A percentile compares a stretch with the other conserved stretches of the same genome.
Conservation (phyloP, 306 rosid genomes). For the Cicer chorassanicum region DNA sequence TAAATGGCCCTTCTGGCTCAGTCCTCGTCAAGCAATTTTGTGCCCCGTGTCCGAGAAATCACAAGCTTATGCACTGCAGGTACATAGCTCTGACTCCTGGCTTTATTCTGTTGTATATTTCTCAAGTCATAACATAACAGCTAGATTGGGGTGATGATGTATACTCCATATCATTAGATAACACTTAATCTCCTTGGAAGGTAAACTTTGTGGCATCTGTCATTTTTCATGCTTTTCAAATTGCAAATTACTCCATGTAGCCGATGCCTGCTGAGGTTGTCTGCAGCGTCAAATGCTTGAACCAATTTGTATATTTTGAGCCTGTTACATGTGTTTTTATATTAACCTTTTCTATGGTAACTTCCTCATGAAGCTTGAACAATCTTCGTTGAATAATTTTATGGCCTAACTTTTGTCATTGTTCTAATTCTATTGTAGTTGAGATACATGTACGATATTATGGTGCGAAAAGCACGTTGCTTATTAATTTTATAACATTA, state of each 20-base stretch:
- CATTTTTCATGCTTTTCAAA: neutral
- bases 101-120: slow-evolving; percentile 12
- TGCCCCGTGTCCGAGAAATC: slow-evolving; percentile 92
- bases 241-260: neutral
- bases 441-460: slow-evolving; percentile 18
- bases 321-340: slow-evolving; percentile 3
- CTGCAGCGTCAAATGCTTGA: slow-evolving; percentile 12
- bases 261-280: slow-evolving; percentile 17
- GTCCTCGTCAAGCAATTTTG: slow-evolving; percentile 92
- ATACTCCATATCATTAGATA: neutral
- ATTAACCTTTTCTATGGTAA: slow-evolving; percentile 7
- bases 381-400: slow-evolving; percentile 17
- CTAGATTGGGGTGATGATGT: slow-evolving; percentile 62
- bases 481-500: slow-evolving; percentile 17
- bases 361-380: slow-evolving; percentile 18
- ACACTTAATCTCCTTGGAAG: neutral
- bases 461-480: neutral
- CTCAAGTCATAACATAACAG: slow-evolving; percentile 31
- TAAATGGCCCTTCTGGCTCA: slow-evolving; percentile 97
- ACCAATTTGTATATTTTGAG: slow-evolving; percentile 13
- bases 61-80: slow-evolving; percentile 74
- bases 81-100: slow-evolving; percentile 38
- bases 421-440: neutral
- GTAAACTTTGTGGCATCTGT: slow-evolving; percentile 1
- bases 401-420: slow-evolving; percentile 24